A percentile compares a stretch with the other conserved stretches of the same genome.
Conservation (phyloP, 2,329 filamentous ascomycete genomes). For the Aspergillus quadrilineatus region DNA sequence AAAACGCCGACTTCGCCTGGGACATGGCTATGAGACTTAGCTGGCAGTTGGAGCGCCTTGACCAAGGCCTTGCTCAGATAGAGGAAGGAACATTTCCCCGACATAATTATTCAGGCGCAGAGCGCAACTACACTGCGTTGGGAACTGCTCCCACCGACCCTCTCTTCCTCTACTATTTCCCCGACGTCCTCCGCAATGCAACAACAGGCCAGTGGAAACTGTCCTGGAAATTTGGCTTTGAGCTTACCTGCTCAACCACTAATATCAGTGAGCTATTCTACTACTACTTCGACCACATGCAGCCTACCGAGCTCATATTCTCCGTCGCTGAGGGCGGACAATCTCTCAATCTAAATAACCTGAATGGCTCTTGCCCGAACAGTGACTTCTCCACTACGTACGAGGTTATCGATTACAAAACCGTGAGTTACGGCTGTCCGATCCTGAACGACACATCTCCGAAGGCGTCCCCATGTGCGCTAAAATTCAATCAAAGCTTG, state of each 20-base stretch:
- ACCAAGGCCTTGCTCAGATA: neutral
- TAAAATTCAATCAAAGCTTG: neutral
- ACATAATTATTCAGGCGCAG: neutral
- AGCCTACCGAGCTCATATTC: neutral
- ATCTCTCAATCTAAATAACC: neutral
- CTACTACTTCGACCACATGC: neutral
- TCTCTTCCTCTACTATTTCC: conserved; percentile 6
- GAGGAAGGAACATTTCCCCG: neutral
- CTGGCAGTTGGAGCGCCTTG: conserved; percentile 2
- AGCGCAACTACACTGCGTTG: neutral
- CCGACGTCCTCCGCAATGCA: neutral
- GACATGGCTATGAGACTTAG: neutral
- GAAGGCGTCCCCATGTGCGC: neutral
- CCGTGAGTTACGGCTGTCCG: neutral
- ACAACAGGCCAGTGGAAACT: conserved; percentile 1
- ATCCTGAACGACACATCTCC: neutral
- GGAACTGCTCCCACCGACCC: neutral
- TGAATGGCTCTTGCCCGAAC: neutral
- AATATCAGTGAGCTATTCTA: neutral
- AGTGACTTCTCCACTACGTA: neutral
- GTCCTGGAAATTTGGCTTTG: conserved; percentile 7
- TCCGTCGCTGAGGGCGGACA: neutral
- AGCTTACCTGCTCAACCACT: neutral
- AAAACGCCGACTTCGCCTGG: conserved; percentile 3
- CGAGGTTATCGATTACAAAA: neutral